These are phyloP conservation scores for Centella asiatica DNA, from an alignment of 129 eudicot species.

Conservation along the genomic window DNA sequence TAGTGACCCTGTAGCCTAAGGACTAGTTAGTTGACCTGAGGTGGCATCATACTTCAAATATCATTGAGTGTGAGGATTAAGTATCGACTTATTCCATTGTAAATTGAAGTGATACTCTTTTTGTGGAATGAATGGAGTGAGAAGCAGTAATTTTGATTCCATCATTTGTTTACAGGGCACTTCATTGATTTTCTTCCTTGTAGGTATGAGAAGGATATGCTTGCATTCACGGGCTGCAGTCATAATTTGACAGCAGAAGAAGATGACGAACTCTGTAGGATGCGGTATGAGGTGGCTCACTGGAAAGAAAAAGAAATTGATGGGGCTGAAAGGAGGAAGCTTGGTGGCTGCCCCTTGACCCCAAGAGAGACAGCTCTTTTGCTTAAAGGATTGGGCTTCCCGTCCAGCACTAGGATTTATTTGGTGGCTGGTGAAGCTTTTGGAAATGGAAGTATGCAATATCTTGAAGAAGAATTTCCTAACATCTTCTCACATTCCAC, in stretches of 20 bases:
- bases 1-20: too few species aligned
- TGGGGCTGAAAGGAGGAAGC: conserved; percentile 64
- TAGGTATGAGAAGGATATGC: conserved; percentile 99
- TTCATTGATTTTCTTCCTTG: background rate
- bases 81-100: too few species aligned
- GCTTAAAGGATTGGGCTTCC: conserved; percentile 71
- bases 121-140: too few species aligned
- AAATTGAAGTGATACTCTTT: background rate
- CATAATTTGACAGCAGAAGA: conserved; percentile 84
- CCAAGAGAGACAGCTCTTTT: conserved; percentile 88
- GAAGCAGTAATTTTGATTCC: background rate
- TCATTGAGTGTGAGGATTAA: too few species aligned
- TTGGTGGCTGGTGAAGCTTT: conserved; percentile 94
- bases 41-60: too few species aligned
- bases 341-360: conserved; percentile 95
- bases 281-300: conserved; percentile 88
- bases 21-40: too few species aligned
- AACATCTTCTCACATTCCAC: conserved; percentile 76
- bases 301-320: conserved; percentile 98
- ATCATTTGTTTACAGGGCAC: background rate
- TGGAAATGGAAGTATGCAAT: conserved; percentile 79
- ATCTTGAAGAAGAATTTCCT: conserved; percentile 65
- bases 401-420: conserved; percentile 64
- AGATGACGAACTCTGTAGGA: conserved; percentile 69
- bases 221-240: conserved; percentile 98